Evolutionary conservation across 768 basidiomycete species (phyloP).

Genomic region (Strobilomyces confusus): DNA sequence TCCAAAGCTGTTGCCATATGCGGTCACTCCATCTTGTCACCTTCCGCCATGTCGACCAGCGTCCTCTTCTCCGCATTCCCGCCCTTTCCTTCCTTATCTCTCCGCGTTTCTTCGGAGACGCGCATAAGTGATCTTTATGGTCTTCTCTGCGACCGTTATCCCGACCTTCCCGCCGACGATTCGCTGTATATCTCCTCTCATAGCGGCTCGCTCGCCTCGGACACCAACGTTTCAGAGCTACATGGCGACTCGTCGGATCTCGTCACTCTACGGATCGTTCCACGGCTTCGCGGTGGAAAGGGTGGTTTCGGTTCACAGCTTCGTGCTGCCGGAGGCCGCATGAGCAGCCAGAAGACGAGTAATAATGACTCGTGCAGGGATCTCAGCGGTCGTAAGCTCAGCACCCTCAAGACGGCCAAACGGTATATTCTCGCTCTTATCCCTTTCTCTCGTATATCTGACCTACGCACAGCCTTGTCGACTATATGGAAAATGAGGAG

Average conservation of each 20-base stretch:
- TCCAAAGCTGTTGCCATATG: slow-evolving; percentile 15
- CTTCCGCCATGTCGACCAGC: slow-evolving; percentile 41
- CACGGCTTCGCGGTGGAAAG: slow-evolving; percentile 83
- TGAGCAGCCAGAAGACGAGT: slow-evolving; percentile 94
- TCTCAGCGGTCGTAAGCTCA: slow-evolving; percentile 81
- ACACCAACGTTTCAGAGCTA: slow-evolving; percentile 35
- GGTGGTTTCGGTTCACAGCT: slow-evolving; percentile 97
- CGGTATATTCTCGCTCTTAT: slow-evolving; percentile 48
- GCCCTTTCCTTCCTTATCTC: slow-evolving; percentile 54
- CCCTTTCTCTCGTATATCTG: not conserved
- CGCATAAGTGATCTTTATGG: slow-evolving; percentile 39
- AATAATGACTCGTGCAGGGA: slow-evolving; percentile 96
- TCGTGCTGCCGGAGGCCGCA: slow-evolving; percentile 93
- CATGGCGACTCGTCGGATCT: slow-evolving; percentile 34
- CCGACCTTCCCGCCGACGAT: slow-evolving; percentile 41
- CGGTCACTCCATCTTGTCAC: slow-evolving; percentile 2
- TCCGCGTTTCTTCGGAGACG: slow-evolving; percentile 41
- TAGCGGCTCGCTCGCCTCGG: slow-evolving; percentile 30
- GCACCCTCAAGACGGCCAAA: slow-evolving; percentile 95
- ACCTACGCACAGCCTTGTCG: slow-evolving; percentile 55
- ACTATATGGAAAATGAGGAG: slow-evolving; percentile 82
- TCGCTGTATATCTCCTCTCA: slow-evolving; percentile 41
- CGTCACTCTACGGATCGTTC: slow-evolving; percentile 69
- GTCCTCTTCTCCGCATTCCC: slow-evolving; percentile 58
- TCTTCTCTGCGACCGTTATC: slow-evolving; percentile 44